Base-by-base conservation (phyloP, 2,329 filamentous ascomycete species). In the Cladosporium sp. region DNA sequence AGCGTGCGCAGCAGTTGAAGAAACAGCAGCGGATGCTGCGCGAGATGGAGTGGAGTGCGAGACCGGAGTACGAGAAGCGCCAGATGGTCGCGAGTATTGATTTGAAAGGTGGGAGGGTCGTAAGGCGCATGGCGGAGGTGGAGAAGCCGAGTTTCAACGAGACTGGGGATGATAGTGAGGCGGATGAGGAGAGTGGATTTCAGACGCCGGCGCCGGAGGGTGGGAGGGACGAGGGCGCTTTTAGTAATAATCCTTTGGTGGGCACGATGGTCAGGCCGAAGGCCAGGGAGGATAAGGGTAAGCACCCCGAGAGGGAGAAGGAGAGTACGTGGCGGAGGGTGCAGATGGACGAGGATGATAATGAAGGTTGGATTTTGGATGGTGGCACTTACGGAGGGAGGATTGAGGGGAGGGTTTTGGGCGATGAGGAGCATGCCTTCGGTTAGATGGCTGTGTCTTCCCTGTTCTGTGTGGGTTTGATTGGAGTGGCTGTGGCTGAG, bases 1-100 rank as follows among this genome's bases (percentile, higher is more conserved):
- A 95, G 68, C 79, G 90, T 37, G 91, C 90, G 1, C 76, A 84
- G 57, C 89, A 93, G 66, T 72, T 96, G 51, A 95, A 92, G 69
- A 80, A 84, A 52, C 91, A 96, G 70, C 90, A 95, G 70, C 88
- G 87, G 65, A 73, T 91, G 3, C 70, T 95, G 58, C 76, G 89
- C 4, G 89, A 95, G 69, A 84, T 93, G 76, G 88, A 95, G 62
- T 95, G 90, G 84, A 87, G 86, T 58, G 84, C 86, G 3, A 76
- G 80, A 45, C 89, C 90, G 0, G 91, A 95, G 55, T 96, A 90
- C 68, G 91, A 96, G 73, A 95, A 92, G 77, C 80, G 88, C 52
- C 82, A 80, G 60, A 85, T 93, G 54, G 86, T 96, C 1, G 80
- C 95, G 58, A 92, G 87, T 63, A 87, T 96, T 54, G 89, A 96